Percentiles rank a stretch among this genome's conserved stretches.
Evolutionary conservation across 1,284 basidiomycete genomes (phyloP).

Genomic region (Tilletia horrida): DNA sequence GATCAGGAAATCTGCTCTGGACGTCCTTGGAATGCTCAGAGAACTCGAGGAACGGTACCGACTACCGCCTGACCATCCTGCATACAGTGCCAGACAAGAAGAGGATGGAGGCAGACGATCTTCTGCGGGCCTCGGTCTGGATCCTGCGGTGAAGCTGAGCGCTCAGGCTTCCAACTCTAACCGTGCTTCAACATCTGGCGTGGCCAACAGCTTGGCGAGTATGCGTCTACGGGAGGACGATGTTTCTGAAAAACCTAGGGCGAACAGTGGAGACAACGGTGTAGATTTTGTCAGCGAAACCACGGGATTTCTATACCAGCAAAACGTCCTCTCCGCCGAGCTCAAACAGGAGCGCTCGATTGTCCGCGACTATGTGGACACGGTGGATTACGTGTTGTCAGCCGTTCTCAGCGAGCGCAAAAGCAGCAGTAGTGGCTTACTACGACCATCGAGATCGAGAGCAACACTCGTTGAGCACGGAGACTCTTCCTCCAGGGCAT

Average conservation of each 20-base stretch:
- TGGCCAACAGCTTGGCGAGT: neutral
- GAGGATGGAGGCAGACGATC: conserved; percentile 15
- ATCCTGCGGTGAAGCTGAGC: neutral
- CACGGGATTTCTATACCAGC: neutral
- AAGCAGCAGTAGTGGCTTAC: neutral
- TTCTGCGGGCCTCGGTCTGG: neutral
- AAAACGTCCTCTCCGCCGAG: neutral
- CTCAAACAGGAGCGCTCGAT: neutral
- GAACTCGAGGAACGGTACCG: conserved; percentile 57
- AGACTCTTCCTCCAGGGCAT: neutral
- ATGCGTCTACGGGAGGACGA: neutral
- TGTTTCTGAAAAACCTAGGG: neutral
- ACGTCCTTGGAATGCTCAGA: conserved; percentile 70
- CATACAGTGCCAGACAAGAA: conserved; percentile 33
- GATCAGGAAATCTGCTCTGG: conserved; percentile 70
- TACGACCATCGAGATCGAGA: neutral
- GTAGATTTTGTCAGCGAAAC: neutral
- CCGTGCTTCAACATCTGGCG: neutral
- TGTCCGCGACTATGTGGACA: conserved; percentile 13
- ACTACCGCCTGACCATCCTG: conserved; percentile 25
- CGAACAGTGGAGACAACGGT: neutral
- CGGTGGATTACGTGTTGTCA: conserved; percentile 11
- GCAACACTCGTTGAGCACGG: neutral
- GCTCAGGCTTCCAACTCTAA: conserved; percentile 4
- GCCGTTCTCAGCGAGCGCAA: neutral